phyloP scores from a whole-genome alignment of 139 green algal species.

The Chlorella sorokiniana region DNA sequence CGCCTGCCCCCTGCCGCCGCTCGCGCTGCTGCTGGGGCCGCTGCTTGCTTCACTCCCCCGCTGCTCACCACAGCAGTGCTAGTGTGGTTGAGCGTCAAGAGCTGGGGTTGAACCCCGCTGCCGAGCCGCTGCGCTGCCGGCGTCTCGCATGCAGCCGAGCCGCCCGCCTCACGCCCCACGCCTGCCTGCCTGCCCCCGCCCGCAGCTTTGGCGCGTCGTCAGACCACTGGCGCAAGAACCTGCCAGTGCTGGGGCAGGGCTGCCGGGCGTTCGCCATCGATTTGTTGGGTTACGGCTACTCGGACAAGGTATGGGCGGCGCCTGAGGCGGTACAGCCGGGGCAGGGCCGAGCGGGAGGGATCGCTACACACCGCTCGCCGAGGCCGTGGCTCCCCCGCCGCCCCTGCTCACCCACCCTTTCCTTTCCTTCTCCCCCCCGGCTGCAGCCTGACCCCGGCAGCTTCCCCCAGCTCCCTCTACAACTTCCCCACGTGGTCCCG shows the following conservation, averaged over 20 bases:
- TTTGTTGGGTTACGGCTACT: constrained; percentile 83
- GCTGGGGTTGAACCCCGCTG: too few species aligned
- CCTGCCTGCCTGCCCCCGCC: constrained; percentile 49
- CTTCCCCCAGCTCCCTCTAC: constrained; percentile 72
- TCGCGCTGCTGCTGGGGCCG: neutral
- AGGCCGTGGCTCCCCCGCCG: too few species aligned
- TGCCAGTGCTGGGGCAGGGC: constrained; percentile 61
- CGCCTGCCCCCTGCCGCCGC: neutral
- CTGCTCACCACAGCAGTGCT: too few species aligned
- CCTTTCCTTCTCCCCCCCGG: constrained; percentile 48
- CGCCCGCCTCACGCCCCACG: neutral
- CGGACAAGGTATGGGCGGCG: constrained; percentile 26
- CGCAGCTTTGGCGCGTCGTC: constrained; percentile 96
- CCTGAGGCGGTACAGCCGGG: neutral
- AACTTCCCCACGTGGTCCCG: constrained; percentile 70
- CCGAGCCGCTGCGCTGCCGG: neutral
- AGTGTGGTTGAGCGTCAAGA: too few species aligned
- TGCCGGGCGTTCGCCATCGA: constrained; percentile 85
- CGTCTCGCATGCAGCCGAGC: neutral
- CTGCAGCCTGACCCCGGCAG: constrained; percentile 65
- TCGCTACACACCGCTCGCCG: too few species aligned
- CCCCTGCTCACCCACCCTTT: neutral
- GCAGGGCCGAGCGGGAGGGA: too few species aligned
- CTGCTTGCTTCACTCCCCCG: too few species aligned
- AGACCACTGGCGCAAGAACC: constrained; percentile 93